Evolutionary conservation across 495 filamentous ascomycete species (phyloP).

Genomic region (Aspergillus indologenus): DNA sequence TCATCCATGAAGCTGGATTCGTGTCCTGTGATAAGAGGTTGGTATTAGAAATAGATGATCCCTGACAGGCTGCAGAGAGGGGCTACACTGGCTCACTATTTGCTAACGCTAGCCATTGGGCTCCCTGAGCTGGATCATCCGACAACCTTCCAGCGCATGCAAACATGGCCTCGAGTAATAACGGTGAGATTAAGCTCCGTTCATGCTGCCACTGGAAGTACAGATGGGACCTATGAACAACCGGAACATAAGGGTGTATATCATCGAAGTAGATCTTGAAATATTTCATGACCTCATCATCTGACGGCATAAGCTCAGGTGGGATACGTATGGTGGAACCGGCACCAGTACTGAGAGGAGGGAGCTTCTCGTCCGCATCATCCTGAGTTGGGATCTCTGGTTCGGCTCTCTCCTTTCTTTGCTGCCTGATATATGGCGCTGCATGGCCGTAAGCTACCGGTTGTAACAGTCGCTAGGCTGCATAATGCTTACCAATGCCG

Average conservation of each 20-base stretch:
- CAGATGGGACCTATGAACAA: slow-evolving; percentile 78
- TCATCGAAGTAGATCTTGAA: slow-evolving; percentile 92
- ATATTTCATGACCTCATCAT: slow-evolving; percentile 76
- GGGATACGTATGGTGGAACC: slow-evolving; percentile 84
- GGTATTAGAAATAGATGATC: slow-evolving; percentile 21
- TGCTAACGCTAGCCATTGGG: slow-evolving; percentile 92
- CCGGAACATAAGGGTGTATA: slow-evolving; percentile 95
- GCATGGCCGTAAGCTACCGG: slow-evolving; percentile 16
- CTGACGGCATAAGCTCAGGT: slow-evolving; percentile 88
- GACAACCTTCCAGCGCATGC: slow-evolving; percentile 82
- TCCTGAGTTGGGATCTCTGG: slow-evolving; percentile 73
- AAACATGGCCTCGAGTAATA: slow-evolving; percentile 93
- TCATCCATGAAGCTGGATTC: slow-evolving; percentile 96
- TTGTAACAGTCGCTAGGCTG: background rate
- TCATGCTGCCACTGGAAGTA: slow-evolving; percentile 92
- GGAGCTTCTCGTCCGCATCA: slow-evolving; percentile 68
- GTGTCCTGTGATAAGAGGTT: slow-evolving; percentile 59
- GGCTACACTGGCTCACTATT: slow-evolving; percentile 61
- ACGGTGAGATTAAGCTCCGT: slow-evolving; percentile 80
- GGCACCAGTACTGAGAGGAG: slow-evolving; percentile 61
- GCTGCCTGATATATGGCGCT: slow-evolving; percentile 86
- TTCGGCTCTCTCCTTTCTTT: slow-evolving; percentile 59
- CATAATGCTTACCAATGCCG: slow-evolving; percentile 68
- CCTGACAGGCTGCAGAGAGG: background rate
- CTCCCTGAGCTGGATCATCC: slow-evolving; percentile 77